Percentiles rank a stretch among this genome's conserved stretches.
These are phyloP conservation scores for Cercophora sp. DNA, from an alignment of 495 filamentous ascomycete genomes.

Conservation along the genomic window DNA sequence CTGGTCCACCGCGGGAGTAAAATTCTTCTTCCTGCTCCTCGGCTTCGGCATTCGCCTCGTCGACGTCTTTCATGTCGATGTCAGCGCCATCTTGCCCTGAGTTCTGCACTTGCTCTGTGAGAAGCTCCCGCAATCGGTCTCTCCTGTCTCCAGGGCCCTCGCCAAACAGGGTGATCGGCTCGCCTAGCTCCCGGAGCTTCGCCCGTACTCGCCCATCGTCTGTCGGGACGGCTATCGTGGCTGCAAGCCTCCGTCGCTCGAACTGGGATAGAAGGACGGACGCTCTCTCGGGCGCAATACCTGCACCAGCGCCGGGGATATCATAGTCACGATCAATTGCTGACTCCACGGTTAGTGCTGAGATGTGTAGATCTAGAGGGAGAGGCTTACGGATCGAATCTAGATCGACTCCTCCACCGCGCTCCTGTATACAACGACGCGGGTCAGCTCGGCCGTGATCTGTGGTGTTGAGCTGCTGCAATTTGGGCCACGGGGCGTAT, in stretches of 20 bases:
- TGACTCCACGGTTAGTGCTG: slow-evolving; percentile 27
- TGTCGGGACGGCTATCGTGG: slow-evolving; percentile 90
- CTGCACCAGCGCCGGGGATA: slow-evolving; percentile 65
- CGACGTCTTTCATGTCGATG: slow-evolving; percentile 59
- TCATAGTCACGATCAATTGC: slow-evolving; percentile 85
- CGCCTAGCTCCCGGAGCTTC: slow-evolving; percentile 74
- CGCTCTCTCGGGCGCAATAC: slow-evolving; percentile 81
- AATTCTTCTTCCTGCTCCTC: slow-evolving; percentile 90
- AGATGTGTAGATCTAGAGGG: neutral
- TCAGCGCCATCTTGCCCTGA: slow-evolving; percentile 51
- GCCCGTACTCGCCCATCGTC: slow-evolving; percentile 84
- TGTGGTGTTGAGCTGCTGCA: slow-evolving; percentile 29
- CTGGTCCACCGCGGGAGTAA: slow-evolving; percentile 76
- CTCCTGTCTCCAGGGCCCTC: slow-evolving; percentile 83
- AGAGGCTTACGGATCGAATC: slow-evolving; percentile 69
- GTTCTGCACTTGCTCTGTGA: slow-evolving; percentile 68
- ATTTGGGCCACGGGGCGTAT: slow-evolving; percentile 22
- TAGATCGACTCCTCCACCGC: slow-evolving; percentile 72
- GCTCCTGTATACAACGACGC: slow-evolving; percentile 38
- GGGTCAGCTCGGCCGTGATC: slow-evolving; percentile 30
- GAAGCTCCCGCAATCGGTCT: slow-evolving; percentile 78
- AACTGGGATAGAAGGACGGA: slow-evolving; percentile 88
- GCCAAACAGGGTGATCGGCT: slow-evolving; percentile 93
- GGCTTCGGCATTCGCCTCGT: slow-evolving; percentile 60
- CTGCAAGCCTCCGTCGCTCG: slow-evolving; percentile 80